A percentile compares a stretch with the other conserved stretches of the same genome.
Conservation (phyloP, 495 filamentous ascomycete genomes). For the Lasiosphaeria hispida region DNA sequence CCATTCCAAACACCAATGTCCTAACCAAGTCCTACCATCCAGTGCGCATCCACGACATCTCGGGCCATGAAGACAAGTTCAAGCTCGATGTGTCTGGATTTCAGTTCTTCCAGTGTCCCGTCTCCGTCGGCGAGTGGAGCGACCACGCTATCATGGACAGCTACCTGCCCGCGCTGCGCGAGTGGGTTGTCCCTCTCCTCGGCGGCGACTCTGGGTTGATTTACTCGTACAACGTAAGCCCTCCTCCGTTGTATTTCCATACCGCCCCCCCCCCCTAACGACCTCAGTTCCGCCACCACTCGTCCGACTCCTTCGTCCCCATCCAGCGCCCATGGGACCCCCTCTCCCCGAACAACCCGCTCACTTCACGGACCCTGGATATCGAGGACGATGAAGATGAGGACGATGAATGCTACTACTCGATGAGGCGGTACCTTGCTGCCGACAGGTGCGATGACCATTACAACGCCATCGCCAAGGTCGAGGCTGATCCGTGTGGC, state of each 20-base stretch:
- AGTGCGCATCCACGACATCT: not conserved
- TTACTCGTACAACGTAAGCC: conserved; percentile 4
- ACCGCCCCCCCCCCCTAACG: not conserved
- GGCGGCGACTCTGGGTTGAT: not conserved
- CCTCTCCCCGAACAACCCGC: not conserved
- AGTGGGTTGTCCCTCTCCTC: not conserved
- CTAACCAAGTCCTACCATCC: not conserved
- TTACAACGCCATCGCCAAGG: not conserved
- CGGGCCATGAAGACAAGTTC: conserved; percentile 5
- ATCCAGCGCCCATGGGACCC: conserved; percentile 1
- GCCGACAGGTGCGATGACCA: not conserved
- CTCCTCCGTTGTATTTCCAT: not conserved
- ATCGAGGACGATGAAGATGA: too few relatives aligned
- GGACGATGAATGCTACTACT: not conserved
- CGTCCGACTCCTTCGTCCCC: not conserved
- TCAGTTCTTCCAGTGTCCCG: conserved; percentile 4
- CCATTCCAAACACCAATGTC: not conserved
- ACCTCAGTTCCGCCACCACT: conserved; percentile 2
- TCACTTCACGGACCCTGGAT: not conserved
- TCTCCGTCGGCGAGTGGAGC: conserved; percentile 4
- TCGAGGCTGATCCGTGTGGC: not conserved
- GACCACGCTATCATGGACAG: not conserved
- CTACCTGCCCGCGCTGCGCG: not conserved
- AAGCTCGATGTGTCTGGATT: not conserved
- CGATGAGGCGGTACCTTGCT: not conserved